These are phyloP conservation scores for Emydomyces testavorans DNA, from an alignment of 2,329 filamentous ascomycete genomes.

Conservation along the genomic window DNA sequence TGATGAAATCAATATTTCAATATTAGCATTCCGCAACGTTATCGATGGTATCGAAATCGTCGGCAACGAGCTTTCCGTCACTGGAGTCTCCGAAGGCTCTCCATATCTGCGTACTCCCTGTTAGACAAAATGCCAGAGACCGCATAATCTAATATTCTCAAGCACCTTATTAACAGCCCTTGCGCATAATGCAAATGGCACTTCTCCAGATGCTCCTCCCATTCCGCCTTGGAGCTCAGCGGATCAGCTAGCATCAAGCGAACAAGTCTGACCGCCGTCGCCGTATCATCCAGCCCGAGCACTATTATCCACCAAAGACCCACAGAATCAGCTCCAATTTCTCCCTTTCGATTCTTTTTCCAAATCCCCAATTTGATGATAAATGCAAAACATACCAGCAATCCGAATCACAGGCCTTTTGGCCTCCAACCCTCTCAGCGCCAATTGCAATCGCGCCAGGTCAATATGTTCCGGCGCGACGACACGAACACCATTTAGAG, in stretches of 20 bases:
- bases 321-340: slow-evolving; percentile 3
- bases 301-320: slow-evolving; percentile 25
- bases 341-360: not conserved
- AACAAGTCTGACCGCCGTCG: slow-evolving; percentile 48
- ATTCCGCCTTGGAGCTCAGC: slow-evolving; percentile 48
- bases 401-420: slow-evolving; percentile 44
- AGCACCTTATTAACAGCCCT: slow-evolving; percentile 53
- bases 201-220: slow-evolving; percentile 52
- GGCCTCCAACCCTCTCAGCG: slow-evolving; percentile 46
- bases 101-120: slow-evolving; percentile 40
- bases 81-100: slow-evolving; percentile 37
- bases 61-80: slow-evolving; percentile 42
- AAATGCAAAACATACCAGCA: slow-evolving; percentile 34
- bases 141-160: slow-evolving; percentile 12
- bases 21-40: slow-evolving; percentile 42
- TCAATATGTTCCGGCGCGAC: slow-evolving; percentile 47
- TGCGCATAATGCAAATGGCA: slow-evolving; percentile 38
- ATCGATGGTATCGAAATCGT: slow-evolving; percentile 47
- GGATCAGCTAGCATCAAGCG: slow-evolving; percentile 61
- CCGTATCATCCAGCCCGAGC: slow-evolving; percentile 40
- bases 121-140: not conserved
- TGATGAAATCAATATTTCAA: slow-evolving; percentile 51
- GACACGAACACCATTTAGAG: slow-evolving; percentile 41
- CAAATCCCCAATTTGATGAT: not conserved
- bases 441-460: slow-evolving; percentile 48